Evolutionary conservation across 1,284 basidiomycete genomes (phyloP), one percentile per base, ranked within the genome.

Genomic region (Porogramme epimiltina): DNA sequence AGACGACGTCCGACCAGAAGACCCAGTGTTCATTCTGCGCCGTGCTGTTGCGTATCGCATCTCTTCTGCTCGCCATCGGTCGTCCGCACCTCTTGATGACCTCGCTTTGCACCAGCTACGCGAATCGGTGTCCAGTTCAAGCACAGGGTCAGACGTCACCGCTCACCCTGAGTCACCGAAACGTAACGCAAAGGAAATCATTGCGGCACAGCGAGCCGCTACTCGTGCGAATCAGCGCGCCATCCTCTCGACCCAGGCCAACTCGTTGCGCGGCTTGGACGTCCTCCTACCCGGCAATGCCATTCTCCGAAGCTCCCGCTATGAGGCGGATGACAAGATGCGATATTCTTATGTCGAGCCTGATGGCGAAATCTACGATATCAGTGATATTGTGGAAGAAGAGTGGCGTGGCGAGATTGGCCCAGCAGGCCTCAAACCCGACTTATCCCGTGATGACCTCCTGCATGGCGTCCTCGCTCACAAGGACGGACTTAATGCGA

Each of bases 291-390:
- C 91, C 8, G 89, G 92, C 15, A 88, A 90, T 59, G 89, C 84
- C 0, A 84, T 90, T 61, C 79, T 98, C n/a, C 87, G 95, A 22
- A 94, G 90, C 62, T 84, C 89, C 2, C 79, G 91, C 16, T 82
- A 85, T 51, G 83, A 89, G 19, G 68, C 73, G 5, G 82, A 81
- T 38, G 87, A 91, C 61, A 78, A 77, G 47, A 87, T 93, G 74
- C 84, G 94, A 1, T 98, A 98, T 66, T 96, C 93, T 24, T 97
- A 94, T 65, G 86, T 97, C 38, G 87, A 93, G 56, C 80, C 83
- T 1, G 90, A 90, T 55, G 93, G 93, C 9, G 90, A 91, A 69
- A 89, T 88, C 3, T 89, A 87, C 61, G 95, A 98, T 67, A 93
- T 98, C 65, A 95, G 91, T 63, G 87, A 94, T 55, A 89, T 97